Evolutionary conservation across 306 rosid species (phyloP), one percentile per base, ranked within the genome.

Genomic region (Abrus pulchellus): DNA sequence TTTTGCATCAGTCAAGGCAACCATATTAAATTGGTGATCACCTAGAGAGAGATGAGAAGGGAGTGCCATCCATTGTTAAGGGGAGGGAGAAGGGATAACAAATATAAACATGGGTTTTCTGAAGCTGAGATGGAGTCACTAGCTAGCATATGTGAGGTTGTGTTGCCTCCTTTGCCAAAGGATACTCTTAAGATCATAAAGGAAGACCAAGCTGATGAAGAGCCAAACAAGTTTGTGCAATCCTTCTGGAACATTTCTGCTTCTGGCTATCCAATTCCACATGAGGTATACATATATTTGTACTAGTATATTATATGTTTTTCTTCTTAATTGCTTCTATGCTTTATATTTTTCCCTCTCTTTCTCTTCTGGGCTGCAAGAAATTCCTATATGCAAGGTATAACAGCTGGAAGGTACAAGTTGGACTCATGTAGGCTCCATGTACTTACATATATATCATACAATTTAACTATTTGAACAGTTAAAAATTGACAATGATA

Each of bases 31-130:
- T 3, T 44, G 7, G 20, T 73, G 45, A 65, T 72, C 57, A 57
- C 61, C 28, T 54, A 12, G 1, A 55, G n/a, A 71, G 69, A 78
- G 54, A 85, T 61, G 87, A 74, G 30, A 62, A 67, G 74, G 33
- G 86, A 82, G 80, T 75, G 94, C 9, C 97, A 91, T 91, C 89
- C 92, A 40, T 64, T 89, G 87, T 62, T 95, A 85, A 89, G 80
- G 80, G 92, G 91, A 68, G 86, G 90, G 77, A 80, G 80, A 70
- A 89, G 75, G 6, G 80, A 78, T 33, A 66, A 56, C 3, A 90
- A 87, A 82, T 84, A 82, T 81, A 91, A 9, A 52, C 92, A 90
- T 80, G 90, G 89, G 9, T 86, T 93, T 9, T 80, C 88, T 12
- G 45, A 40, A 2, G 72, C 82, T 28, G 97, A 93, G 89, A 92